These are phyloP conservation scores for Alternaria consortialis DNA, from an alignment of 2,329 filamentous ascomycete genomes.

Conservation along the genomic window DNA sequence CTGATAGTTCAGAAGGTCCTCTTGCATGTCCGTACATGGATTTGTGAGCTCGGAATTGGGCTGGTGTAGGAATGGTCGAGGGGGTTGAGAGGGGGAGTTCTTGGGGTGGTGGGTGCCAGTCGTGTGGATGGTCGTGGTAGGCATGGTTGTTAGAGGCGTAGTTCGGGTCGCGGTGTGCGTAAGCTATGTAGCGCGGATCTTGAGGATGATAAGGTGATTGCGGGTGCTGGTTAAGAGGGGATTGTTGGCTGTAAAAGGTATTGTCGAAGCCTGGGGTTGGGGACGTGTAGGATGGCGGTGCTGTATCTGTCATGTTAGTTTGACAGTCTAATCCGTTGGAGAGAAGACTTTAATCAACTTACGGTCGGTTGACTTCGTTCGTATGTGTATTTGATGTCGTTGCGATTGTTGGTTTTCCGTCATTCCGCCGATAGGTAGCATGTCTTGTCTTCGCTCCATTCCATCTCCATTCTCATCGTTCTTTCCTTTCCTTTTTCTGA, in stretches of 20 bases:
- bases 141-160: slow-evolving; percentile 4
- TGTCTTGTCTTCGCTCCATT: neutral
- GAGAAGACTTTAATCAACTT: neutral
- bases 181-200: neutral
- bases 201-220: neutral
- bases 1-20: slow-evolving; percentile 6
- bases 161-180: slow-evolving; percentile 7
- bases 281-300: slow-evolving; percentile 17
- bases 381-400: neutral
- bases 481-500: slow-evolving; percentile 16
- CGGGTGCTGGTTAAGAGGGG: neutral
- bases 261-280: slow-evolving; percentile 8
- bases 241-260: slow-evolving; percentile 4
- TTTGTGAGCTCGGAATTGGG: slow-evolving; percentile 1
- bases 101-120: slow-evolving; percentile 12
- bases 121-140: slow-evolving; percentile 3
- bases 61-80: neutral
- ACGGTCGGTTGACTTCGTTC: neutral
- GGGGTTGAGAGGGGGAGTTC: slow-evolving; percentile 17
- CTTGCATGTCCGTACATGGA: slow-evolving; percentile 9
- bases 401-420: neutral
- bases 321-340: neutral
- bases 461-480: neutral
- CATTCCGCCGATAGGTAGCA: neutral
- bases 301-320: slow-evolving; percentile 1